Base-by-base conservation (phyloP, 1,284 basidiomycete species). In the Trametes pubescens region DNA sequence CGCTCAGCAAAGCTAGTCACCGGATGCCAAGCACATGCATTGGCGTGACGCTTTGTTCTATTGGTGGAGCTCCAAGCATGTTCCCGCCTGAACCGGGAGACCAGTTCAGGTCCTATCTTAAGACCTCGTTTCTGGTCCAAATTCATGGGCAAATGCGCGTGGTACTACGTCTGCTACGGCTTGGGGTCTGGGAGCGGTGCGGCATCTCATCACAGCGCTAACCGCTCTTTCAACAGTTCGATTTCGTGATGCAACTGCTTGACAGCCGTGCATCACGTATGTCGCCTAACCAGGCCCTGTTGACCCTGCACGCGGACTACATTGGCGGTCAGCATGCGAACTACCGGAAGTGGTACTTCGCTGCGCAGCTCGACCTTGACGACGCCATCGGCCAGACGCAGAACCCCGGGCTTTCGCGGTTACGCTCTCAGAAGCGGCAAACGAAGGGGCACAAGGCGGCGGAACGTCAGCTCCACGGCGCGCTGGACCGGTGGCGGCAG, bases 281-380 rank as follows among this genome's bases (percentile, higher is more conserved):
- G 97, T 91, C 95, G 2, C 96, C 98, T 10, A 93, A 95, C 76
- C 95, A 98, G 77, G 97, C 97, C 1, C 85, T 98, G 29, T 83
- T 96, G 61, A 99, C 97, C 0, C 85, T 99, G 8, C 97, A 99
- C 76, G 96, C 97, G 65, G 97, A 99, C 78, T 99, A 99, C 79
- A 99, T 99, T 75, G 98, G 98, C 55, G 97, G 98, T 4, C 94
- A 95, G 76, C 91, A 97, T 74, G 94, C 95, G 60, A 98, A 98
- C 81, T 98, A 98, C 80, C 93, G 96, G 68, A 97, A 96, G 79
- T 99, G 98, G 97, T 99, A 99, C 82, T 99, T 99, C 80, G 98
- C 97, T 21, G 96, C 97, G 26, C 97, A 99, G 78, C 92, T 99
- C 67, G 96, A 99, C 77, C 89, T 99, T 48, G 98, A 99, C 80